Evolutionary conservation across 1,139 yeast species (phyloP).

Genomic region (Diutina rugosa): DNA sequence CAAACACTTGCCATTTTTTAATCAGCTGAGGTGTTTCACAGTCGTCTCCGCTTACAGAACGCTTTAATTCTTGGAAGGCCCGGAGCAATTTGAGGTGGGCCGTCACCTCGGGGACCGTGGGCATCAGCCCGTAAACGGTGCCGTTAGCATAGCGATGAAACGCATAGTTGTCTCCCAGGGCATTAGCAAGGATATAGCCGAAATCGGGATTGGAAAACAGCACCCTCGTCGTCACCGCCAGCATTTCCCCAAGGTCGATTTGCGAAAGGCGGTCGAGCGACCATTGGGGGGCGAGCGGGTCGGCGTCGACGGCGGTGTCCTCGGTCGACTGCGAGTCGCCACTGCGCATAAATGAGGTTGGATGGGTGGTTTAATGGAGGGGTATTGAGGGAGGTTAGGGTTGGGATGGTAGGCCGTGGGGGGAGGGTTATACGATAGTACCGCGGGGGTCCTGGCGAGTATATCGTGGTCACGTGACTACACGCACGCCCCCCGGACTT

Average conservation of each 20-base stretch:
- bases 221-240: not conserved
- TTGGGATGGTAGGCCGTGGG: no score
- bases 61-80: not conserved
- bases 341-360: no score
- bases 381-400: no score
- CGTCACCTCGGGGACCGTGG: not conserved
- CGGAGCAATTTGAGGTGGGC: not conserved
- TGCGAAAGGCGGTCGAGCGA: not conserved
- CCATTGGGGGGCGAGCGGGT: not conserved
- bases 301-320: not conserved
- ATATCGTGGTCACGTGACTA: no score
- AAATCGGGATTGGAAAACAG: slow-evolving; percentile 2
- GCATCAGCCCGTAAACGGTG: slow-evolving; percentile 2
- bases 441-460: no score
- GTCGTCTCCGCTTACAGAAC: not conserved
- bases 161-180: not conserved
- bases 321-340: not conserved
- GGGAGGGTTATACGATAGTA: no score
- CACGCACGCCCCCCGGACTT: no score
- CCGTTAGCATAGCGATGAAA: not conserved
- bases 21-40: not conserved
- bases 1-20: slow-evolving; percentile 18
- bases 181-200: not conserved
- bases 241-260: not conserved
- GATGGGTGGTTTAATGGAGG: no score